phyloP scores from a whole-genome alignment of 202 grass and related monocot genomes.

The Setaria viridis region DNA sequence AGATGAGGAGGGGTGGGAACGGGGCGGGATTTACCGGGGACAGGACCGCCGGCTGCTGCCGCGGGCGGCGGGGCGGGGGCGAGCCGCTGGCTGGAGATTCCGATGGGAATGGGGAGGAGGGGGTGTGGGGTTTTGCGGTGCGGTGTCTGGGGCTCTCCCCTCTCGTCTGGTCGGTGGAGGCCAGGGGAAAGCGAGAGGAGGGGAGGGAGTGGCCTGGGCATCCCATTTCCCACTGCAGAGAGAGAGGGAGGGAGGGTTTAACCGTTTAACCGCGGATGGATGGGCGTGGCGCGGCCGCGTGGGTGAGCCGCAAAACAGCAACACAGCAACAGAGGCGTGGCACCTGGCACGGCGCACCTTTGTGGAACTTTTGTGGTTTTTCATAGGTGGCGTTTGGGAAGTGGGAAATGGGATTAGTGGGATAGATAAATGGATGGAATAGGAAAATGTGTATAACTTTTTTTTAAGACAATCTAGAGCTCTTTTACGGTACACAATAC shows the following conservation, averaged over 20 bases:
- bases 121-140: neutral
- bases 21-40: constrained; percentile 12
- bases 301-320: neutral
- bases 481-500: too few relatives aligned
- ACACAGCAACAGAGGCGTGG: neutral
- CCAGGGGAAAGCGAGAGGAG: constrained; percentile 39
- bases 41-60: neutral
- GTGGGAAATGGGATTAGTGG: too few relatives aligned
- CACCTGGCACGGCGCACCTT: too few relatives aligned
- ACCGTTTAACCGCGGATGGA: neutral
- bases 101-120: neutral
- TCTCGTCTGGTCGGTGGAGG: neutral
- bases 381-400: too few relatives aligned
- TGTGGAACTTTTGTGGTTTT: too few relatives aligned
- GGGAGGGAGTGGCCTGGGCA: neutral
- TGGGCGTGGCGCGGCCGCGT: neutral
- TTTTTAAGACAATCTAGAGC: too few relatives aligned
- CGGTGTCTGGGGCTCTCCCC: neutral
- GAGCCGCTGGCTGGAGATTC: constrained; percentile 1
- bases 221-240: neutral
- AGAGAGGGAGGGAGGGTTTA: neutral
- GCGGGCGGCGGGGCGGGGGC: neutral
- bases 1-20: neutral
- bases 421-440: too few relatives aligned
- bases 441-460: too few relatives aligned